Conservation (phyloP, 306 rosid genomes). For the Trifolium fragiferum region DNA sequence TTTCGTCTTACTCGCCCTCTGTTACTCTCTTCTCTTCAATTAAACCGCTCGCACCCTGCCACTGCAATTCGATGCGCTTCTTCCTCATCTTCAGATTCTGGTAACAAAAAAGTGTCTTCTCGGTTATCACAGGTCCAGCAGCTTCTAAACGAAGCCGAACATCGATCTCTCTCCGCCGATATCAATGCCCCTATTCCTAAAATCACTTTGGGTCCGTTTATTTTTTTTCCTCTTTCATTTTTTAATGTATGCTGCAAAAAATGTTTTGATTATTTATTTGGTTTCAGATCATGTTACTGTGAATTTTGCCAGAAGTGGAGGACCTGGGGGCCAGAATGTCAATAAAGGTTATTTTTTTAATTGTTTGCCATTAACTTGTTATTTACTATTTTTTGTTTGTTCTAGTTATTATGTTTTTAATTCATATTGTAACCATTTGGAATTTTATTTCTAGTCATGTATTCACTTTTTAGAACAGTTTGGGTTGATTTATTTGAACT, state of each 20-base stretch:
- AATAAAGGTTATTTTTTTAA: conserved; percentile 67
- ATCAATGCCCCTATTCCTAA: conserved; percentile 64
- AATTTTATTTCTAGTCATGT: too few relatives aligned
- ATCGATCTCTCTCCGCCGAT: conserved; percentile 62
- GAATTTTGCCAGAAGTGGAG: conserved; percentile 92
- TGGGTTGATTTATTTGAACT: too few relatives aligned
- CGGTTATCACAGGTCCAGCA: conserved; percentile 84
- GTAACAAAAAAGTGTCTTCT: conserved; percentile 70
- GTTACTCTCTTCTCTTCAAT: conserved; percentile 28
- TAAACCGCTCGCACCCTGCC: conserved; percentile 39
- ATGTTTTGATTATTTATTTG: not conserved
- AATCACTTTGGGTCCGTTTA: conserved; percentile 68
- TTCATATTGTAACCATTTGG: not conserved
- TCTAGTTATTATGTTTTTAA: not conserved
- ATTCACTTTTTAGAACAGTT: too few relatives aligned
- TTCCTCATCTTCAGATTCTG: conserved; percentile 48
- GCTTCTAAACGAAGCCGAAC: conserved; percentile 79
- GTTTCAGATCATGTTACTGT: conserved; percentile 77
- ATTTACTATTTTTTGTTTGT: not conserved
- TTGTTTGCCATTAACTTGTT: not conserved
- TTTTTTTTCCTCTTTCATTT: conserved; percentile 3
- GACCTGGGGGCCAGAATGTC: conserved; percentile 97
- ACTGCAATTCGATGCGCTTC: conserved; percentile 62
- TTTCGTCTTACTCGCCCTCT: conserved; percentile 17
- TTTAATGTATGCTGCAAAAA: not conserved